Evolutionary conservation across 495 filamentous ascomycete species (phyloP), one percentile per base, ranked within the genome.

Genomic region (Penicillium lividum): DNA sequence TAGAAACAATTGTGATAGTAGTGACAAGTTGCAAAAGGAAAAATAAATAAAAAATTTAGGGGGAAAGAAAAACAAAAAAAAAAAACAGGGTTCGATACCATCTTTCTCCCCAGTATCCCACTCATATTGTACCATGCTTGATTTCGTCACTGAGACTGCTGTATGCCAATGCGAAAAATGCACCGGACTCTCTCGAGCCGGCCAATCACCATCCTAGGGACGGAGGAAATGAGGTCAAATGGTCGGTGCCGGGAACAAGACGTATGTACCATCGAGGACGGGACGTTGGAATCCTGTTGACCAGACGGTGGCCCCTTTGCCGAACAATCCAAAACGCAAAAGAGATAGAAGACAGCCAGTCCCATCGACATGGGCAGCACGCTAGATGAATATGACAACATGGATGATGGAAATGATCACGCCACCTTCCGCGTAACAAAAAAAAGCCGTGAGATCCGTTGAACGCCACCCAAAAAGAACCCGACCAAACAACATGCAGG

Each of bases 301-400:
- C 28, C 27, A 29, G 38, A 56, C 31, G 52, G 52, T 50, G 22
- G 49, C 53, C 53, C 48, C 51, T 54, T 54, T 25, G 53, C 47
- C 51, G 46, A 53, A 40, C 28, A 59, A 57, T 52, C 57, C 61
- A 63, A 64, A 55, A 54, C 27, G 30, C 45, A 51, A 48, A 25
- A 49, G 18, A 53, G 10, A 27, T 25, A 49, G 30, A 53, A 66
- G 54, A 58, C 56, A 56, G 62, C 53, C 61, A 68, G 60, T 60
- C 68, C 67, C 68, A 70, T 60, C 63, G 56, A 64, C 62, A 63
- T 58, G 68, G 68, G 73, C 71, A 71, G 61, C 75, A 74, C 69
- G 73, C 70, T 76, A 72, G 67, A 79, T 73, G 71, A 68, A 64
- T 71, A 69, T 73, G 71, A 71, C 58, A 73, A 79, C 71, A 75